These are phyloP conservation scores for Myochromella boudieri DNA, from an alignment of 768 basidiomycete genomes.

Conservation along the genomic window DNA sequence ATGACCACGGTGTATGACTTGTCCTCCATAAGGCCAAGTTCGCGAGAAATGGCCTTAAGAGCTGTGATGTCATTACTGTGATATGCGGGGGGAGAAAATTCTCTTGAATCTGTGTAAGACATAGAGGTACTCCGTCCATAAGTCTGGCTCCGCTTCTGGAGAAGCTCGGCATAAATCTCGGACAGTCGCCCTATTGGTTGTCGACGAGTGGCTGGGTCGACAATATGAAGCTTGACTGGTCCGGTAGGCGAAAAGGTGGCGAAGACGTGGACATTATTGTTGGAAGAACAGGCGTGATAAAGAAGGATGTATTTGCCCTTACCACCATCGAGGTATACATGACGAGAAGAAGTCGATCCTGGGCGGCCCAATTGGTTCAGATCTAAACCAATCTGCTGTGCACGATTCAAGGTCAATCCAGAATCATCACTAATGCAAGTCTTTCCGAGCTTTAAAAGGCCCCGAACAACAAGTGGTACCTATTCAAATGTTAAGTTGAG, in stretches of 20 bases:
- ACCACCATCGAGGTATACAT: conserved; percentile 75
- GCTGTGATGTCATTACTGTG: conserved; percentile 79
- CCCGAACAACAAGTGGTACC: conserved; percentile 84
- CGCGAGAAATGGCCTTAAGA: conserved; percentile 83
- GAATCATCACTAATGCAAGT: conserved; percentile 69
- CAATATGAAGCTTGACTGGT: conserved; percentile 75
- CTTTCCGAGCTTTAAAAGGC: conserved; percentile 80
- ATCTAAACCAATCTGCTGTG: conserved; percentile 81
- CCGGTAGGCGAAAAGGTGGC: conserved; percentile 80
- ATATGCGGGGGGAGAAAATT: conserved; percentile 71
- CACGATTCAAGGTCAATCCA: conserved; percentile 75
- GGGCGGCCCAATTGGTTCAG: conserved; percentile 76
- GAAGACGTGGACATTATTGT: conserved; percentile 79
- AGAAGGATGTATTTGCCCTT: conserved; percentile 79
- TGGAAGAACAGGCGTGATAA: conserved; percentile 80
- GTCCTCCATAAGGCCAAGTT: conserved; percentile 74
- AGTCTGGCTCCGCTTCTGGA: conserved; percentile 46
- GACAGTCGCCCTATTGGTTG: conserved; percentile 79
- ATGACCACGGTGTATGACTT: conserved; percentile 76
- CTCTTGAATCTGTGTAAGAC: conserved; percentile 60
- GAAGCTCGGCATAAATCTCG: conserved; percentile 67
- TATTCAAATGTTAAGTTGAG: conserved; percentile 26
- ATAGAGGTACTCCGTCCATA: conserved; percentile 48
- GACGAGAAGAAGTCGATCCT: conserved; percentile 52
- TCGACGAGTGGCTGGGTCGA: conserved; percentile 86